These are phyloP conservation scores for Fusarium torreyae DNA, from an alignment of 2,329 filamentous ascomycete species.

Conservation along the genomic window DNA sequence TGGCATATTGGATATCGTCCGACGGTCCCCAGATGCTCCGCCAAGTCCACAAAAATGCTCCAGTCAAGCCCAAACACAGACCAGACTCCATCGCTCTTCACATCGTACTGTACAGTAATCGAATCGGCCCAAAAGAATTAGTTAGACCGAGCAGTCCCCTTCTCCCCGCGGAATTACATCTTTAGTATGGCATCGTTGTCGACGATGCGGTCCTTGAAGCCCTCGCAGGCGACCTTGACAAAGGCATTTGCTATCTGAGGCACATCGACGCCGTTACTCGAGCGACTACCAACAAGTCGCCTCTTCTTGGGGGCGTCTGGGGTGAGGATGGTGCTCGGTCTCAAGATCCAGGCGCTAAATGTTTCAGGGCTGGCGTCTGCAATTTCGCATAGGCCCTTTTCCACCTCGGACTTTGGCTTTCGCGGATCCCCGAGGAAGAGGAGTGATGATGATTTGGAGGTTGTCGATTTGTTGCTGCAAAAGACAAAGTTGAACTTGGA, in stretches of 20 bases:
- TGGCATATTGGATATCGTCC: constrained; percentile 10
- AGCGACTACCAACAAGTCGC: constrained; percentile 50
- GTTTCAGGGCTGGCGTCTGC: constrained; percentile 52
- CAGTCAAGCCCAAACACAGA: constrained; percentile 24
- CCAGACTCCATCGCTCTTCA: constrained; percentile 16
- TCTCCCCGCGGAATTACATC: constrained; percentile 40
- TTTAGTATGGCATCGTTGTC: constrained; percentile 54
- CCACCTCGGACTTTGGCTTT: constrained; percentile 57
- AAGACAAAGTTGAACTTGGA: constrained; percentile 61
- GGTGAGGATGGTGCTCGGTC: constrained; percentile 54
- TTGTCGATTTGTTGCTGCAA: constrained; percentile 57
- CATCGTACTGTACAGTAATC: constrained; percentile 9
- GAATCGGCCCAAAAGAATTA: background rate
- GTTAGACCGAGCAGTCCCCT: background rate
- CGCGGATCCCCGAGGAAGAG: constrained; percentile 57
- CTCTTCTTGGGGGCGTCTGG: constrained; percentile 48
- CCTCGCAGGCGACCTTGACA: constrained; percentile 56
- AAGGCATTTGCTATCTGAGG: constrained; percentile 56
- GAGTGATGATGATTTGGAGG: constrained; percentile 54
- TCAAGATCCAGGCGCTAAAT: constrained; percentile 57
- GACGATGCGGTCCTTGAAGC: constrained; percentile 54
- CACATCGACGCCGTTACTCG: constrained; percentile 53
- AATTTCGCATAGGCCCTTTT: constrained; percentile 58
- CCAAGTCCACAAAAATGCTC: constrained; percentile 36
- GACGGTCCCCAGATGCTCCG: constrained; percentile 21